Evolutionary conservation across 73 alveolate genomes (phyloP).

Genomic region (Paramecium octaurelia): DNA sequence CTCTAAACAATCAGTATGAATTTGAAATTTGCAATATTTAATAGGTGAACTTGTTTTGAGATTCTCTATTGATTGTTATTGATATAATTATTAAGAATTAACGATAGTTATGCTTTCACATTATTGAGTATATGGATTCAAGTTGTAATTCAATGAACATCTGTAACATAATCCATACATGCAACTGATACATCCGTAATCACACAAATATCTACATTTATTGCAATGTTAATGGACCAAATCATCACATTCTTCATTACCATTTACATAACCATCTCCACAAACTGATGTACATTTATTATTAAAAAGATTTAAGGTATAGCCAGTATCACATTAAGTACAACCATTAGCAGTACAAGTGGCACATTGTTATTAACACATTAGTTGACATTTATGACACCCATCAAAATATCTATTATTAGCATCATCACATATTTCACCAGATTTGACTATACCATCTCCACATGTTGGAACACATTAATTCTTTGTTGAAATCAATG

Average conservation of each 20-base stretch:
- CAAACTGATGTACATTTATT: not conserved
- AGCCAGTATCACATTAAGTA: not conserved
- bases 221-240: not conserved
- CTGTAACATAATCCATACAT: not conserved
- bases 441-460: not conserved
- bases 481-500: not conserved
- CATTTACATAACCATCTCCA: not conserved
- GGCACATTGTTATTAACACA: not conserved
- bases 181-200: not conserved
- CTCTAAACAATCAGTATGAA: not conserved
- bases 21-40: not conserved
- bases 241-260: constrained; percentile 61
- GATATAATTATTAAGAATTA: not conserved
- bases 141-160: not conserved
- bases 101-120: not conserved
- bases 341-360: not conserved
- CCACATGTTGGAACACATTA: constrained; percentile 18
- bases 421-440: constrained; percentile 70
- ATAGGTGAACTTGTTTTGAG: not conserved
- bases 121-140: not conserved
- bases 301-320: not conserved
- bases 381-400: not conserved
- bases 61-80: not conserved
- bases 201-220: not conserved
- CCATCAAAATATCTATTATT: constrained; percentile 58